These are phyloP conservation scores for Chrysophaeum taylorii DNA, from an alignment of 352 stramenopile genomes.

Conservation along the genomic window DNA sequence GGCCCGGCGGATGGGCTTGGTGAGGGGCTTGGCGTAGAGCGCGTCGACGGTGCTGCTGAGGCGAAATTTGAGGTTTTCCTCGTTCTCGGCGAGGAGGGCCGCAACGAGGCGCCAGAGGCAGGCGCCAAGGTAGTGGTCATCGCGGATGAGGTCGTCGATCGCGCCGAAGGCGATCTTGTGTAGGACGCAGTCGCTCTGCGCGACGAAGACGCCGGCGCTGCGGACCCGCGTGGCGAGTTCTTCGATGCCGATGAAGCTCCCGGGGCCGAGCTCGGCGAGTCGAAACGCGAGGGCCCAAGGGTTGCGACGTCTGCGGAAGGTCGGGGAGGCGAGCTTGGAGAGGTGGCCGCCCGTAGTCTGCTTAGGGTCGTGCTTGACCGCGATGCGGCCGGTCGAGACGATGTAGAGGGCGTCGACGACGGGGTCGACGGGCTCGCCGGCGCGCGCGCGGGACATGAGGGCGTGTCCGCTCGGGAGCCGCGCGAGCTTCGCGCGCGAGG, in stretches of 20 bases:
- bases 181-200: neutral
- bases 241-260: neutral
- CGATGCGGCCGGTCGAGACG: neutral
- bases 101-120: neutral
- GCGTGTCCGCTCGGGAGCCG: neutral
- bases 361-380: neutral
- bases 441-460: neutral
- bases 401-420: constrained; percentile 7
- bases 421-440: neutral
- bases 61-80: neutral
- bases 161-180: neutral
- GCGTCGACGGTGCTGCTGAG: neutral
- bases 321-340: neutral
- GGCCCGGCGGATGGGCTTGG: neutral
- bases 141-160: neutral
- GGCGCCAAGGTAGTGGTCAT: neutral
- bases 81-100: neutral
- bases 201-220: constrained; percentile 1
- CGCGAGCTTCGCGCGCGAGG: neutral
- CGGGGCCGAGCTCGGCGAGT: constrained; percentile 7
- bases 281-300: neutral
- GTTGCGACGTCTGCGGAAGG: neutral
- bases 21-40: constrained; percentile 6
- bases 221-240: neutral
- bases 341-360: neutral